Conservation (phyloP, 2,329 filamentous ascomycete species). For the Endothia cerciana region DNA sequence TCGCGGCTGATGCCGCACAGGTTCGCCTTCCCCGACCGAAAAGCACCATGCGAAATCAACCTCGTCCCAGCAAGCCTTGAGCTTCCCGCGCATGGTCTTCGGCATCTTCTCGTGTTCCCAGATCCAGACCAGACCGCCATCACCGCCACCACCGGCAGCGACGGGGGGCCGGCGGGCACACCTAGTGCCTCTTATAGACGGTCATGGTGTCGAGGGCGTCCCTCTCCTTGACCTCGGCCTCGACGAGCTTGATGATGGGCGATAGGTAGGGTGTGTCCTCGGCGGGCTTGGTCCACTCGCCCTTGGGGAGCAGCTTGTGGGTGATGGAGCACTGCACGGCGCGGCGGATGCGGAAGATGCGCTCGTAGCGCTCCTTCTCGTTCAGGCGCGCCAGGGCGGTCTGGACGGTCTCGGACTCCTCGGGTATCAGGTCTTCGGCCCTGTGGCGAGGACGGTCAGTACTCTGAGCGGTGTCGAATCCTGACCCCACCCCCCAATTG, state of each 20-base stretch:
- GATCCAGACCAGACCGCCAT: not conserved
- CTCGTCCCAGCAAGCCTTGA: not conserved
- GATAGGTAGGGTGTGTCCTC: constrained; percentile 60
- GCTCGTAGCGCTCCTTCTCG: constrained; percentile 91
- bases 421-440: constrained; percentile 91
- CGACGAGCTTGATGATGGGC: constrained; percentile 56
- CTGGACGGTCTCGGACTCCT: constrained; percentile 87
- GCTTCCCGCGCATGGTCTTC: not conserved
- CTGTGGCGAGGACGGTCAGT: constrained; percentile 51
- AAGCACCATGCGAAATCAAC: not conserved
- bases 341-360: constrained; percentile 94
- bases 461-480: constrained; percentile 1
- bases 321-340: constrained; percentile 77
- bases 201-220: constrained; percentile 54
- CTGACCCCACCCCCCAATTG: constrained; percentile 7
- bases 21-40: not conserved
- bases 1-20: not conserved
- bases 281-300: constrained; percentile 62
- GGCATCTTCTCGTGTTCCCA: not conserved
- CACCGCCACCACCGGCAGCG: not conserved
- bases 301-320: constrained; percentile 67
- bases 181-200: constrained; percentile 53
- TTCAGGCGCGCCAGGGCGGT: constrained; percentile 88
- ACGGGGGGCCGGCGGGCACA: not conserved
- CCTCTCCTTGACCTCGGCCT: constrained; percentile 55